phyloP scores from a whole-genome alignment of 1,139 yeast genomes.

The Scheffersomyces segobiensis region DNA sequence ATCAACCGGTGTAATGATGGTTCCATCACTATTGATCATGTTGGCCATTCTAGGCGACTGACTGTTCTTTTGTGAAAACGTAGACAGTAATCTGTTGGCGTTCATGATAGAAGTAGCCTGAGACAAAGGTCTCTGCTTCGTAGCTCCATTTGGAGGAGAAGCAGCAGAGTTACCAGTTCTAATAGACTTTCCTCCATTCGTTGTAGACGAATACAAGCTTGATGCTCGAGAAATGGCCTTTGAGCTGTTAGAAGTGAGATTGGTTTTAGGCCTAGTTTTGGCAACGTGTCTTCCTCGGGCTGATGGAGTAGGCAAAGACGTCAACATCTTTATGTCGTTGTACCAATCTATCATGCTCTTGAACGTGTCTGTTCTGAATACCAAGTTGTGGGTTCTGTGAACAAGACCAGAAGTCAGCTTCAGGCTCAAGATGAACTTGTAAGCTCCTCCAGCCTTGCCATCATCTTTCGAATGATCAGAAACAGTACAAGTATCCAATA shows the following conservation, averaged over 20 bases:
- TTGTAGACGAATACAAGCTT: constrained; percentile 24
- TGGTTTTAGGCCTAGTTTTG: constrained; percentile 14
- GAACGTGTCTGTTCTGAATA: constrained; percentile 81
- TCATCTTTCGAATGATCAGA: constrained; percentile 80
- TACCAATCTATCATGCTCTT: constrained; percentile 84
- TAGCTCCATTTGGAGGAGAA: constrained; percentile 14
- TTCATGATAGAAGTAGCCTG: constrained; percentile 26
- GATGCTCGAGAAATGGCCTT: constrained; percentile 30
- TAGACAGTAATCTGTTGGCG: constrained; percentile 35
- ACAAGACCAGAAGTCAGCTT: constrained; percentile 64
- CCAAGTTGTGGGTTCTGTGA: constrained; percentile 89
- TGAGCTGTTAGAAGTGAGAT: constrained; percentile 5
- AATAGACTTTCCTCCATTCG: constrained; percentile 23
- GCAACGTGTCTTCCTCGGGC: constrained; percentile 38
- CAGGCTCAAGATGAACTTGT: constrained; percentile 79
- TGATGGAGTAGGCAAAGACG: constrained; percentile 56
- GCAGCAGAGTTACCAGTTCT: constrained; percentile 24
- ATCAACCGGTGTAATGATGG: constrained; percentile 46
- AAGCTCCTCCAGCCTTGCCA: constrained; percentile 55
- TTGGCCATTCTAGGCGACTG: constrained; percentile 42
- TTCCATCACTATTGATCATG: constrained; percentile 51
- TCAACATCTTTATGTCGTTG: constrained; percentile 67
- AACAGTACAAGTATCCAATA: constrained; percentile 77
- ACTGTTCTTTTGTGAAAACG: constrained; percentile 35
- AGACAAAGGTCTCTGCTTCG: constrained; percentile 21